A percentile compares a stretch with the other conserved stretches of the same genome.
Conservation (phyloP, 768 basidiomycete genomes). For the Sporobolomyces pararoseus region DNA sequence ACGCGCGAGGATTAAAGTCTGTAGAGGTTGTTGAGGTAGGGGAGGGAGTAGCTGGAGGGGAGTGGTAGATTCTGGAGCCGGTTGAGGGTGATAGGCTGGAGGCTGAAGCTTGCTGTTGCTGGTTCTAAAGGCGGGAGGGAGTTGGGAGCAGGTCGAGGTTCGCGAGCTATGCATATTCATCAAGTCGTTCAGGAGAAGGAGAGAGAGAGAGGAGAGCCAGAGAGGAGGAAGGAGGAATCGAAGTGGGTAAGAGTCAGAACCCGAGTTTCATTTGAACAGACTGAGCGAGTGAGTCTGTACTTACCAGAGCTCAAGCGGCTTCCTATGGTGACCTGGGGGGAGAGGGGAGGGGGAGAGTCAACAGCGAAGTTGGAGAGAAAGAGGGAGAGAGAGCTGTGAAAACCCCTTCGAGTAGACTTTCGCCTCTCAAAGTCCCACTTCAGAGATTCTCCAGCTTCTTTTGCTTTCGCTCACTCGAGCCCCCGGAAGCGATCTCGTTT, state of each 20-base stretch:
- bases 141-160: slow-evolving; percentile 12
- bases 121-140: background rate
- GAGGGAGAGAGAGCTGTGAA: background rate
- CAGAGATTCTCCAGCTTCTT: background rate
- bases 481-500: background rate
- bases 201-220: background rate
- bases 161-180: slow-evolving; percentile 15
- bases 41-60: background rate
- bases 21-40: background rate
- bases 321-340: slow-evolving; percentile 19
- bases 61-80: too few species aligned
- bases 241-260: background rate
- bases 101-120: too few species aligned
- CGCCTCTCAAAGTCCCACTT: background rate
- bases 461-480: background rate
- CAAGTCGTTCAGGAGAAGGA: background rate
- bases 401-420: background rate
- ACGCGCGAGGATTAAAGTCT: slow-evolving; percentile 6
- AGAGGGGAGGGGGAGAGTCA: slow-evolving; percentile 11
- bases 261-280: too few species aligned
- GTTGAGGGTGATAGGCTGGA: too few species aligned
- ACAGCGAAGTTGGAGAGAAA: slow-evolving; percentile 16
- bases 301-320: slow-evolving; percentile 29
- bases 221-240: background rate
- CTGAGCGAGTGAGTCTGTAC: background rate